A percentile compares a stretch with the other conserved stretches of the same genome.
Evolutionary conservation across 2,329 filamentous ascomycete genomes (phyloP).

Genomic region (Aaosphaeria arxii): DNA sequence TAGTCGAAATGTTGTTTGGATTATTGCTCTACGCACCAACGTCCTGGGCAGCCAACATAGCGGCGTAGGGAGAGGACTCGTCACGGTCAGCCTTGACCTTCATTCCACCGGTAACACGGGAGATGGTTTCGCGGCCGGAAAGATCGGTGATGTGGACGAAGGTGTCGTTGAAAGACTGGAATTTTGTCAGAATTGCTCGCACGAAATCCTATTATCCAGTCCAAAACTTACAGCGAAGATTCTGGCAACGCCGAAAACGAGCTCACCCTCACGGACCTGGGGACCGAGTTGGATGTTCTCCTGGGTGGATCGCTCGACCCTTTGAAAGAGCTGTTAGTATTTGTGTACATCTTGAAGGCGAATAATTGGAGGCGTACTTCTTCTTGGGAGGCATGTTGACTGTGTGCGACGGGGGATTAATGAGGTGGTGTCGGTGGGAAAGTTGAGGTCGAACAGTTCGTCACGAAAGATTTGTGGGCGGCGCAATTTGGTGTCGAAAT

Average conservation of each 20-base stretch:
- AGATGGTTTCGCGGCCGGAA: slow-evolving; percentile 97
- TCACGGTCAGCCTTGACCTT: slow-evolving; percentile 97
- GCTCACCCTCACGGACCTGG: slow-evolving; percentile 95
- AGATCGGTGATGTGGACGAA: slow-evolving; percentile 99
- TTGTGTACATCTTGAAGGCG: too few relatives aligned
- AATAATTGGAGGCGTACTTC: slow-evolving; percentile 40
- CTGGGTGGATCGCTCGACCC: slow-evolving; percentile 68
- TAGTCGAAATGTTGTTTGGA: neutral
- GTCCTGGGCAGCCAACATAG: slow-evolving; percentile 99
- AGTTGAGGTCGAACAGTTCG: slow-evolving; percentile 1
- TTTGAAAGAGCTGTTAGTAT: too few relatives aligned
- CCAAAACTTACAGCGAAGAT: slow-evolving; percentile 68
- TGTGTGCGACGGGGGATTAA: slow-evolving; percentile 14
- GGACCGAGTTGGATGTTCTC: slow-evolving; percentile 95
- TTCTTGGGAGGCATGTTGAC: slow-evolving; percentile 82
- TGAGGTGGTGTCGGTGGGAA: slow-evolving; percentile 26
- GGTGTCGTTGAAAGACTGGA: neutral
- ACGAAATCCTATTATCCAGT: neutral
- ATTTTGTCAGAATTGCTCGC: neutral
- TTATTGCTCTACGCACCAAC: slow-evolving; percentile 28
- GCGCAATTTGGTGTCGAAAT: neutral
- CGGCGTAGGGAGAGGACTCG: slow-evolving; percentile 99
- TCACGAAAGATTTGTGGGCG: too few relatives aligned
- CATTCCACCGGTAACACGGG: slow-evolving; percentile 99
- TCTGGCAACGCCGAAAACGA: slow-evolving; percentile 96